Percentiles rank a stretch among this genome's conserved stretches.
Evolutionary conservation across 768 basidiomycete species (phyloP).

Genomic region (Suillus alpinus): DNA sequence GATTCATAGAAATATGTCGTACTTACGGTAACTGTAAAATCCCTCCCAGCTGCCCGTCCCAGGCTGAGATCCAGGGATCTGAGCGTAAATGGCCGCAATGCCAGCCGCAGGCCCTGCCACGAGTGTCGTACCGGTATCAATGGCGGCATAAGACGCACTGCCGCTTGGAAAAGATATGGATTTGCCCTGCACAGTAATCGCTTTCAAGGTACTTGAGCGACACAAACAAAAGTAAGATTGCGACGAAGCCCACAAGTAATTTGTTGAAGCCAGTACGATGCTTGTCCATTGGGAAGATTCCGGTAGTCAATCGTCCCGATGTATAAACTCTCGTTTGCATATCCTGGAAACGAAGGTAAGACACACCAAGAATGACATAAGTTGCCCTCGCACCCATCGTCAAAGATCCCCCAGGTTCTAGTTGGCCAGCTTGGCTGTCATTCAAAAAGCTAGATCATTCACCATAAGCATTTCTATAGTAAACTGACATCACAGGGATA

Average conservation of each 20-base stretch:
- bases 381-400: constrained; percentile 50
- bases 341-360: constrained; percentile 42
- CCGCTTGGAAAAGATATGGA: constrained; percentile 35
- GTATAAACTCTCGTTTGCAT: constrained; percentile 48
- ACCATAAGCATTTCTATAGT: not conserved
- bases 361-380: constrained; percentile 6
- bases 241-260: constrained; percentile 20
- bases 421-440: constrained; percentile 32
- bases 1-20: constrained; percentile 3
- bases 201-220: constrained; percentile 14
- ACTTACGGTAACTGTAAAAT: constrained; percentile 45
- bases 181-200: constrained; percentile 35
- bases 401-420: constrained; percentile 74
- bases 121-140: constrained; percentile 62
- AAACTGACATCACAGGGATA: not conserved
- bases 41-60: constrained; percentile 40
- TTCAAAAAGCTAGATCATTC: constrained; percentile 43
- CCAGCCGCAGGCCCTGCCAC: constrained; percentile 46
- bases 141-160: constrained; percentile 36
- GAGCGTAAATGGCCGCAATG: constrained; percentile 42
- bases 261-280: constrained; percentile 48
- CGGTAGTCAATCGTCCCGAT: constrained; percentile 49
- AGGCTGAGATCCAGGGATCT: constrained; percentile 41
- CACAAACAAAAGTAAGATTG: not conserved
- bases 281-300: constrained; percentile 35